Base-by-base conservation (phyloP, 805 yeast species). In the Soucietia sequanensis region DNA sequence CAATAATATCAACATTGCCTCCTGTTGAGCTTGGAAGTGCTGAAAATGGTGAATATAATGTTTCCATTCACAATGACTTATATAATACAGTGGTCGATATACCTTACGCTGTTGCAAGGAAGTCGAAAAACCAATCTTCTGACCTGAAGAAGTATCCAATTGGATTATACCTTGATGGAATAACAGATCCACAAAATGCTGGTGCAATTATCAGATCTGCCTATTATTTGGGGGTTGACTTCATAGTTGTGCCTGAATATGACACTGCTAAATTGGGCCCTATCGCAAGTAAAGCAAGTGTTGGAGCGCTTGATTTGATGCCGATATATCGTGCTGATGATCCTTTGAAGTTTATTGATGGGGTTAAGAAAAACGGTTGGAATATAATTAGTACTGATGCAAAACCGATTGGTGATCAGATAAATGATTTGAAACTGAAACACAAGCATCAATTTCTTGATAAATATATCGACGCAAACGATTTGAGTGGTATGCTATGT, bases 121-220 rank as follows among this genome's bases (percentile, higher is more conserved):
- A 27, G 2, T 23, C 25, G 10, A 8, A 20, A 4, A 27, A 25
- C 10, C 23, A 17, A 3, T 51, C 46, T 31, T 22, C 33, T 2
- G 15, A 58, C 56, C 8, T 9, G 11, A 21, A 21, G 23, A 41
- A 34, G 22, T 53, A 42, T 47, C 95, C 96, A 2, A 48, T 89
- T 12, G 96, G 88, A 0, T 45, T 88, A 3, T 87, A 72, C 47
- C 60, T 88, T 17, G 96, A 88, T 56, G 87, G 84, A 39, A 70
- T 89, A 28, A 77, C 85, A 10, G 96, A 88, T 56, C 91, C 96
- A 0, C 95, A 86, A 54, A 88, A 88, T 54, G 67, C 86, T 46
- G 96, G 96, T 6, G 93, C 91, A 16, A 77, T 88, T 27, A 60
- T 85, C 19, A 66, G 96, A 52, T 76, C 89, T 2, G 91, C 95